These are phyloP conservation scores for Amauroascus verrucosus DNA, from an alignment of 2,329 filamentous ascomycete species.

Conservation along the genomic window DNA sequence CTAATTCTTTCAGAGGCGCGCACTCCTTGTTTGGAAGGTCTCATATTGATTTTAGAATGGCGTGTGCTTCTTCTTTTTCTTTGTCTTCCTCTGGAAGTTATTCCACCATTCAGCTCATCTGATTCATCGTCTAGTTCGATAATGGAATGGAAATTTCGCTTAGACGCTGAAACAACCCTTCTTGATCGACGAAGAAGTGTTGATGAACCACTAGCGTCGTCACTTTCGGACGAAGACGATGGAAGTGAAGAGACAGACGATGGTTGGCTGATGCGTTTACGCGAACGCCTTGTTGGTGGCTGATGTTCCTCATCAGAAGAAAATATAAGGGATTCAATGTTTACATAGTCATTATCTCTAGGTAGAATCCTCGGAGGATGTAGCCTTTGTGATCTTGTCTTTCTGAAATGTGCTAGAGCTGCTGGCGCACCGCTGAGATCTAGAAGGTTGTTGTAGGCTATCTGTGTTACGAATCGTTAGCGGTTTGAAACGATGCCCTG, in stretches of 20 bases:
- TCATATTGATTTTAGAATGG: not conserved
- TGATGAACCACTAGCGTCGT: not conserved
- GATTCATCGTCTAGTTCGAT: slow-evolving; percentile 2
- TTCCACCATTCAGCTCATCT: not conserved
- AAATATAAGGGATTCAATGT: slow-evolving; percentile 13
- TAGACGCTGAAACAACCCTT: not conserved
- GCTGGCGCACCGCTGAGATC: slow-evolving; percentile 5
- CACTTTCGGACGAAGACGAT: not conserved
- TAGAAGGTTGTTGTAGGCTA: slow-evolving; percentile 5
- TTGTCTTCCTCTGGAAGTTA: not conserved
- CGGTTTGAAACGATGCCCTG: not conserved
- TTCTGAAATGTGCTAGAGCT: slow-evolving; percentile 9
- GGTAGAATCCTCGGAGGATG: not conserved
- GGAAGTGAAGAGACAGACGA: not conserved
- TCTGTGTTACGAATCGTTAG: slow-evolving; percentile 3
- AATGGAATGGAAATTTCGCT: not conserved
- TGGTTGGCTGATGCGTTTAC: not conserved
- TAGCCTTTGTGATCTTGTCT: not conserved
- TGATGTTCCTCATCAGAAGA: slow-evolving; percentile 16
- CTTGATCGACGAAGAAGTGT: slow-evolving; percentile 7
- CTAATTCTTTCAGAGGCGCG: slow-evolving; percentile 12
- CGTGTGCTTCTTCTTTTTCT: not conserved
- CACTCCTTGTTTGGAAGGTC: slow-evolving; percentile 6
- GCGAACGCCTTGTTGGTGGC: not conserved
- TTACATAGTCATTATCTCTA: slow-evolving; percentile 14